Base-by-base conservation (phyloP, 78 protist species). In the Chrysochromulina parva region DNA sequence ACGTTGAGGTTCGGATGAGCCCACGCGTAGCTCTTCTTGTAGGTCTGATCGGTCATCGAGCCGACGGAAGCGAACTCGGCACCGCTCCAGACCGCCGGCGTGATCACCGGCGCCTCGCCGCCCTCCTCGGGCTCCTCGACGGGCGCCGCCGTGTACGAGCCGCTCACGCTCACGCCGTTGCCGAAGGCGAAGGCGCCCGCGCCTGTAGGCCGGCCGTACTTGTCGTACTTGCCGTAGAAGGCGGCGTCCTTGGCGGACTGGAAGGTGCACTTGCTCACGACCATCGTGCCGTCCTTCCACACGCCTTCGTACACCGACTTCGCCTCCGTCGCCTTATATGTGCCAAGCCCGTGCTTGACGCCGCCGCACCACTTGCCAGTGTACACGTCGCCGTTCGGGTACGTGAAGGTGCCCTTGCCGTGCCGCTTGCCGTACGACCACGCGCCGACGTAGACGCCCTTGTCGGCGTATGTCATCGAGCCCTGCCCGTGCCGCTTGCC, bases 401-500 rank as follows among this genome's bases (percentile, higher is more conserved):
- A 76, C 26, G 28, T 50, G 28, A 22, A 76, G 28, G 57, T 76
- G 59, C 85, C 85, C 85, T 52, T 10, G 17, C 85, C 85, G n/a
- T 76, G 85, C 13, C 85, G 85, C 60, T 50, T 47, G 13, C 85
- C 85, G 57, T 52, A 52, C n/a, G 28, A 1, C 73, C 73, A 66
- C 3, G n/a, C 73, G 53, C 80, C 93, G 24, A 38, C 14, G 74
- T 82, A 91, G 54, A 13, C 1, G 22, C 14, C 78, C 20, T 73
- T 73, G 28, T 11, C 6, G 11, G 24, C 48, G 58, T 7, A 50
- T 17, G 6, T 53, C n/a, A 81, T 20, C 58, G 28, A 7, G 22
- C 93, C 93, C n/a, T 28, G 16, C 57, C 93, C 93, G 50, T 81
- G 90, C 14, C 28, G 38, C 58, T 24, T 14, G 62, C 22, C 52